Evolutionary conservation across 2,329 filamentous ascomycete genomes (phyloP).

Genomic region (Mariannaea elegans): DNA sequence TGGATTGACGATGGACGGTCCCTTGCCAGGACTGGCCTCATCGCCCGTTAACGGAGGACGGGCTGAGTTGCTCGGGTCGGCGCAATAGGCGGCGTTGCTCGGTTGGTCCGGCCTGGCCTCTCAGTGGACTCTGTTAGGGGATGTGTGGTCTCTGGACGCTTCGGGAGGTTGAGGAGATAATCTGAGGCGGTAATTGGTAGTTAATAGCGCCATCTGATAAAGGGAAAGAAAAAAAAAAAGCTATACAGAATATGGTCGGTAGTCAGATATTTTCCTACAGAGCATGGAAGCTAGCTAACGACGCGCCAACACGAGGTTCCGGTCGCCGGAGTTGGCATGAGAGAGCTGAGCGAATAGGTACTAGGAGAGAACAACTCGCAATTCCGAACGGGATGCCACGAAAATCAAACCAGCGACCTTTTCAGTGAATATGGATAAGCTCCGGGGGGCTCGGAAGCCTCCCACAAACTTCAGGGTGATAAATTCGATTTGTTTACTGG

Average conservation of each 20-base stretch:
- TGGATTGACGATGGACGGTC: neutral
- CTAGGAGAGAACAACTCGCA: no score
- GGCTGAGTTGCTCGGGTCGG: slow-evolving; percentile 24
- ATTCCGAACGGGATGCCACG: neutral
- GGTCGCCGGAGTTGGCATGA: slow-evolving; percentile 33
- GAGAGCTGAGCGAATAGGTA: no score
- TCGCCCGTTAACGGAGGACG: slow-evolving; percentile 38
- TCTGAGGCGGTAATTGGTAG: slow-evolving; percentile 33
- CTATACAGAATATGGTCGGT: neutral
- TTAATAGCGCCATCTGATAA: slow-evolving; percentile 19
- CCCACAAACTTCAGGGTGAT: no score
- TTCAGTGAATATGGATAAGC: slow-evolving; percentile 10
- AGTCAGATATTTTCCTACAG: slow-evolving; percentile 1
- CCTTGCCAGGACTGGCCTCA: slow-evolving; percentile 14
- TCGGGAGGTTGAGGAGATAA: slow-evolving; percentile 7
- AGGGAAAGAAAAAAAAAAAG: neutral
- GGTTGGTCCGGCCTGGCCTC: slow-evolving; percentile 23
- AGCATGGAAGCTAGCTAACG: neutral
- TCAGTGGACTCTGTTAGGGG: no score
- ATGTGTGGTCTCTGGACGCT: slow-evolving; percentile 4
- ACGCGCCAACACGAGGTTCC: slow-evolving; percentile 27
- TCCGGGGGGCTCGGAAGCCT: slow-evolving; percentile 6
- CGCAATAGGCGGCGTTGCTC: slow-evolving; percentile 30
- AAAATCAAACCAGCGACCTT: slow-evolving; percentile 18
- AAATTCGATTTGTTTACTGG: no score